These are phyloP conservation scores for Venturia aucupariae DNA, from an alignment of 2,329 filamentous ascomycete species.

Conservation along the genomic window DNA sequence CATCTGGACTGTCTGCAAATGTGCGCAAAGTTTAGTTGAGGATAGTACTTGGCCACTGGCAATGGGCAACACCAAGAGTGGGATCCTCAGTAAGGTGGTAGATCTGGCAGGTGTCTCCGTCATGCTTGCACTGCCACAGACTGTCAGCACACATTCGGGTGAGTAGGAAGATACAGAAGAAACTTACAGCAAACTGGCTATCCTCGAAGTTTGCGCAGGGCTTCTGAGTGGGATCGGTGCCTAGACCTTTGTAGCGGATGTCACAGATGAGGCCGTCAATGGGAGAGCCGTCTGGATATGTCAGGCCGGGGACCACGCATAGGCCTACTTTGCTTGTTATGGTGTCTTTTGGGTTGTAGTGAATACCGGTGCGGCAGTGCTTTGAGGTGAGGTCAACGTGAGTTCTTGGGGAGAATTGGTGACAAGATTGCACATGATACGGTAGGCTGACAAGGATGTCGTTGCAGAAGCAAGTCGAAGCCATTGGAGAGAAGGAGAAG, in stretches of 20 bases:
- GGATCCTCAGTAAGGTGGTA: background rate
- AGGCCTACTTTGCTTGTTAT: background rate
- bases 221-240: background rate
- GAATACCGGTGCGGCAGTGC: background rate
- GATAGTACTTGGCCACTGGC: background rate
- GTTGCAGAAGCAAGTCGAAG: no score
- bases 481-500: no score
- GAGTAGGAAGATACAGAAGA: background rate
- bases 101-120: background rate
- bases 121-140: background rate
- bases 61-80: background rate
- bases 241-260: background rate
- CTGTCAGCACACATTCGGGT: background rate
- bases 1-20: background rate
- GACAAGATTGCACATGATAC: background rate
- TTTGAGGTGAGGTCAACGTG: background rate
- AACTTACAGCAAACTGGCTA: constrained; percentile 4
- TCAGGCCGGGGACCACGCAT: background rate
- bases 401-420: background rate
- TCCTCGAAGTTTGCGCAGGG: background rate
- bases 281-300: background rate
- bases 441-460: no score
- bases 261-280: background rate
- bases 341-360: background rate
- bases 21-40: background rate